Evolutionary conservation across 352 stramenopile genomes (phyloP).

Genomic region (Phytophthora vignae): DNA sequence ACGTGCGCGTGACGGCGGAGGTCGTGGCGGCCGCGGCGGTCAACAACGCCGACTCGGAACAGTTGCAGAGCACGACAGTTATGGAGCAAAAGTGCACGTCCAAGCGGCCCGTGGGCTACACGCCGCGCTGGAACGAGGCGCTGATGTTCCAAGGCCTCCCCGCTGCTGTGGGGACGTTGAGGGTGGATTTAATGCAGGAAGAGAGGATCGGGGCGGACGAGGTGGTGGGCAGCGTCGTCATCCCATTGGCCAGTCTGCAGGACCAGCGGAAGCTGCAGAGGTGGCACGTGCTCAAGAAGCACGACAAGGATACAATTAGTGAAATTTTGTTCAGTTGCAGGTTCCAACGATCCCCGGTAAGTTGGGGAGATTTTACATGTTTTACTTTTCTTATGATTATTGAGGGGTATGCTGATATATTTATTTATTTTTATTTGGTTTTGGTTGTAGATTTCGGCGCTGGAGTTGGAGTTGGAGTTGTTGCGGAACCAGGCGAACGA

Average conservation of each 20-base stretch:
- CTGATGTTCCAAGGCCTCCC: slow-evolving; percentile 57
- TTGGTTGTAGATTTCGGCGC: slow-evolving; percentile 50
- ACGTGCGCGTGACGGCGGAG: slow-evolving; percentile 61
- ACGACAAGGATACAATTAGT: slow-evolving; percentile 38
- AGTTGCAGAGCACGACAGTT: slow-evolving; percentile 27
- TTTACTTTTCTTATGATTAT: background rate
- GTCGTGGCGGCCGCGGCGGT: slow-evolving; percentile 21
- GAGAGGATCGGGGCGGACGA: slow-evolving; percentile 60
- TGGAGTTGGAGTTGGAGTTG: slow-evolving; percentile 63
- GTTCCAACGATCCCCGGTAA: slow-evolving; percentile 61
- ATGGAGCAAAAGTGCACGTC: slow-evolving; percentile 48
- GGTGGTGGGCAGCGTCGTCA: slow-evolving; percentile 42
- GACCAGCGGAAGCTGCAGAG: slow-evolving; percentile 55
- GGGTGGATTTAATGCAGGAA: slow-evolving; percentile 70
- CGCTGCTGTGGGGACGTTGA: slow-evolving; percentile 48
- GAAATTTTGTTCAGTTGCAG: slow-evolving; percentile 57
- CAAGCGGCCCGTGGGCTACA: slow-evolving; percentile 41
- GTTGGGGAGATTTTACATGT: background rate
- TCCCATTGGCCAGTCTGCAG: slow-evolving; percentile 58
- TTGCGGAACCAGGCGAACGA: slow-evolving; percentile 72
- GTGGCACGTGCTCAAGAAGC: slow-evolving; percentile 56
- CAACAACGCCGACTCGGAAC: slow-evolving; percentile 1
- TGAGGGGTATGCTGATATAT: background rate
- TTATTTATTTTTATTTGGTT: slow-evolving; percentile 7
- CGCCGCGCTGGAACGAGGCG: slow-evolving; percentile 50